A percentile compares a stretch with the other conserved stretches of the same genome.
Evolutionary conservation across 345 rosid species (phyloP).

Genomic region (Citrus unshiu): DNA sequence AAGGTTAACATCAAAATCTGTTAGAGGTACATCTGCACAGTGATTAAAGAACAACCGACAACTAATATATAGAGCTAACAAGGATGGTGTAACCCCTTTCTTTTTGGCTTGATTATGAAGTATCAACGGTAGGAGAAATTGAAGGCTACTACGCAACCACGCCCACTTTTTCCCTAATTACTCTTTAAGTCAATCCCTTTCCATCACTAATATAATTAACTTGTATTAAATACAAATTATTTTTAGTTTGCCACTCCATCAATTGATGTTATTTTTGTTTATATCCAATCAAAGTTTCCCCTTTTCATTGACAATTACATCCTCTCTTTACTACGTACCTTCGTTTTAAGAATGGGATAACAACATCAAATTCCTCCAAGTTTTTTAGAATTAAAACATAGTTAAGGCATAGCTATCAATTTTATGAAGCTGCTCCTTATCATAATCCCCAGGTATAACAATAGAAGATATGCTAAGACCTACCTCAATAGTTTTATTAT

Average conservation of each 20-base stretch:
- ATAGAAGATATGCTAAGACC: no score
- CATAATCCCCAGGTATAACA: no score
- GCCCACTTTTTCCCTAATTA: background rate
- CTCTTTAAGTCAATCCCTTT: background rate
- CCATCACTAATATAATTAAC: background rate
- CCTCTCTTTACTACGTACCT: background rate
- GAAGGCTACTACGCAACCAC: constrained; percentile 20
- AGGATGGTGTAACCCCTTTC: constrained; percentile 4
- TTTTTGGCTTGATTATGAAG: constrained; percentile 30
- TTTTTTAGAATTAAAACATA: no score
- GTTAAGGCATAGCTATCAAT: no score
- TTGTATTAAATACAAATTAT: background rate
- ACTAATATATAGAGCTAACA: constrained; percentile 17
- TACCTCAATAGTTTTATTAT: no score
- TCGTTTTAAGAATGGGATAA: background rate
- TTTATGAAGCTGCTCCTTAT: no score
- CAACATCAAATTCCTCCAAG: no score
- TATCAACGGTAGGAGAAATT: constrained; percentile 21
- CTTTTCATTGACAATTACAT: background rate
- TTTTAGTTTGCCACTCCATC: background rate
- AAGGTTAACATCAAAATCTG: constrained; percentile 28
- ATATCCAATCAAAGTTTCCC: background rate
- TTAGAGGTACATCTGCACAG: constrained; percentile 6
- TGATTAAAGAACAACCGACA: constrained; percentile 29
- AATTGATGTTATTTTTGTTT: background rate